Evolutionary conservation across 2,329 filamentous ascomycete genomes (phyloP).

Genomic region (Lithohypha guttulata): DNA sequence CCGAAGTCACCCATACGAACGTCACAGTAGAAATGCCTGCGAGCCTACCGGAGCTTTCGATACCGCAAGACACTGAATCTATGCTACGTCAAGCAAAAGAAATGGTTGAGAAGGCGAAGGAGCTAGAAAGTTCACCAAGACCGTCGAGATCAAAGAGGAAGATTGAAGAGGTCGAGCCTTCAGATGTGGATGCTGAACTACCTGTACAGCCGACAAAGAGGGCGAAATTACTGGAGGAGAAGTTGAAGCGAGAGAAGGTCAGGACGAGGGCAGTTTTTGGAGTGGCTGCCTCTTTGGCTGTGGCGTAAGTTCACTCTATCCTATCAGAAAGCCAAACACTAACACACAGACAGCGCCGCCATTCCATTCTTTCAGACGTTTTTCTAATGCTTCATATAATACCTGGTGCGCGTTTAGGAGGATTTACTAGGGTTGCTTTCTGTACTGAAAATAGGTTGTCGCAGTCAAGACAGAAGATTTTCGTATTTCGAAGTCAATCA

Average conservation of each 20-base stretch:
- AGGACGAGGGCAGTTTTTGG: constrained; percentile 77
- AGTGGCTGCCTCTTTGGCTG: constrained; percentile 71
- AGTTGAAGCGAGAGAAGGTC: constrained; percentile 75
- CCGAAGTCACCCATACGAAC: constrained; percentile 60
- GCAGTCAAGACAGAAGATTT: no score
- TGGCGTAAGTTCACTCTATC: constrained; percentile 60
- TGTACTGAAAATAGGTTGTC: no score
- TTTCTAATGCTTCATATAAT: constrained; percentile 4
- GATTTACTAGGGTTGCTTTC: no score
- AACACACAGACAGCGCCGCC: constrained; percentile 29
- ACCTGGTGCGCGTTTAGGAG: no score
- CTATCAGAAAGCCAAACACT: not conserved
- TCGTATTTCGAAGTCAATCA: no score
- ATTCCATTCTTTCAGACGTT: constrained; percentile 33
- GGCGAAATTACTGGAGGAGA: constrained; percentile 56
- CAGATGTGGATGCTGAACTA: constrained; percentile 26
- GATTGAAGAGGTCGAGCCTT: constrained; percentile 45
- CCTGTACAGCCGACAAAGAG: constrained; percentile 56
- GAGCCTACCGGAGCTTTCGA: constrained; percentile 54
- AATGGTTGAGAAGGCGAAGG: constrained; percentile 68
- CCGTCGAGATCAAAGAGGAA: constrained; percentile 59
- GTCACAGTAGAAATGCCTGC: constrained; percentile 68
- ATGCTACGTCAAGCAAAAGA: constrained; percentile 80
- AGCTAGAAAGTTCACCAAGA: constrained; percentile 28
- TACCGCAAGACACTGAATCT: constrained; percentile 64